Evolutionary conservation across 2,329 filamentous ascomycete genomes (phyloP), one percentile per base, ranked within the genome.

Genomic region (Apiospora rasikravindrae): DNA sequence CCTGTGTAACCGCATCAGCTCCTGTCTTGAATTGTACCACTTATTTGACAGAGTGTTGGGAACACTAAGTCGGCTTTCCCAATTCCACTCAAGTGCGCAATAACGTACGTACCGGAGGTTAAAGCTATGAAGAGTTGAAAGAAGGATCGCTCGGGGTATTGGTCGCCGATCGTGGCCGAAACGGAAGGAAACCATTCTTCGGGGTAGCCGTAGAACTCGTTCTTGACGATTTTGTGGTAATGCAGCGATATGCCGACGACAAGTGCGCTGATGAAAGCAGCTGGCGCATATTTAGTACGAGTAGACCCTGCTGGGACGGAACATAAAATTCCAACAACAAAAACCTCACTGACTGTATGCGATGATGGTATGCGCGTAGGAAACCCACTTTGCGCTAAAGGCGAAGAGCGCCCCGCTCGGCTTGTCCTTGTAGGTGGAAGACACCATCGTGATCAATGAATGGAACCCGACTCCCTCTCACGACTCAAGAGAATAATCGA

Each of bases 101-200:
- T 64, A 57, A 44, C 42, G 40, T 70, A 77, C 86, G 70, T 87
- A 92, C 93, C 94, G 64, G 96, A 98, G 45, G 96, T 98, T 73
- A 99, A 91, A 73, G 96, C 96, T 81, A 99, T 99, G 81, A 98
- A 98, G 76, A 99, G 83, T 90, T 97, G 96, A 83, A 99, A 99
- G 78, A 98, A 93, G 22, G 96, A 97, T 73, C 96, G 92, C 84
- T 99, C 96, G 70, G 96, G 96, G 80, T 98, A 98, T 76, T 95
- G 91, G 83, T 99, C 96, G 81, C 96, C 96, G 84, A 99, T 99
- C 47, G 96, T 98, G 53, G 96, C 92, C 42, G 96, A 98, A 29
- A 98, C 95, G 61, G 95, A 98, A 72, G 95, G 95, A 80, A 98
- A 98, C 95, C 95, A 98, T 86, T 98, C 95, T 77, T 97, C 87